Evolutionary conservation across 345 rosid genomes (phyloP), one percentile per base, ranked within the genome.

Genomic region (Pugionium cornutum): DNA sequence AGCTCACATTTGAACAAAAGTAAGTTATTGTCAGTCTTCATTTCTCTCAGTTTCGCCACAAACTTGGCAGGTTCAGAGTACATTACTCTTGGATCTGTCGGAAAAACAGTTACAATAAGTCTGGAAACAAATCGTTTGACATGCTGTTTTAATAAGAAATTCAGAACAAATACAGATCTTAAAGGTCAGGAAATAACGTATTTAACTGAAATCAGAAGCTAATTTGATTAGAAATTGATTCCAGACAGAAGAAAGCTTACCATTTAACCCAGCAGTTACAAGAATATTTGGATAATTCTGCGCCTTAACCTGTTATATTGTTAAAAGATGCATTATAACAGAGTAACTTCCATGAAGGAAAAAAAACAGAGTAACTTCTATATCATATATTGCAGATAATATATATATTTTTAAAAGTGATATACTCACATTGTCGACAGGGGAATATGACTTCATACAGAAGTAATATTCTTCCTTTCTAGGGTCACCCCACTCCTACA

Each of bases 401-500:
- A 60, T 48, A 3, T 1, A 41, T 9, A 49, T 6, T 47, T 18
- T 18, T 18, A 18, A 18, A 69, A 30, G 56, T 27, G 33, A 41
- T 58, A 43, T 37, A 59, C 84, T 77, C 62, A 86, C 98, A 78
- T 89, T 89, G 72, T 89, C 98, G 37, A 92, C 92, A 39, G 98
- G 98, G 11, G 98, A 89, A 75, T 92, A 92, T 28, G 98, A 83
- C 80, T 89, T 92, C 92, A 92, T 88, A 69, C 89, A 92, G 72
- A 29, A 75, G 83, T 89, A 89, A 78, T 72, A 92, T 53, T 89
- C 94, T 77, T 86, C 89, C 75, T 82, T 83, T 53, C 97, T 84
- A 27, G 98, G 98, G 69, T 92, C 98, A 67, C 96, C 97, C 98
- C 98, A 92, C 78, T 92, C 97, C 98, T 92, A 76, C 77, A 81